Conservation (phyloP, 1,284 basidiomycete genomes). For the Boletus mariae region DNA sequence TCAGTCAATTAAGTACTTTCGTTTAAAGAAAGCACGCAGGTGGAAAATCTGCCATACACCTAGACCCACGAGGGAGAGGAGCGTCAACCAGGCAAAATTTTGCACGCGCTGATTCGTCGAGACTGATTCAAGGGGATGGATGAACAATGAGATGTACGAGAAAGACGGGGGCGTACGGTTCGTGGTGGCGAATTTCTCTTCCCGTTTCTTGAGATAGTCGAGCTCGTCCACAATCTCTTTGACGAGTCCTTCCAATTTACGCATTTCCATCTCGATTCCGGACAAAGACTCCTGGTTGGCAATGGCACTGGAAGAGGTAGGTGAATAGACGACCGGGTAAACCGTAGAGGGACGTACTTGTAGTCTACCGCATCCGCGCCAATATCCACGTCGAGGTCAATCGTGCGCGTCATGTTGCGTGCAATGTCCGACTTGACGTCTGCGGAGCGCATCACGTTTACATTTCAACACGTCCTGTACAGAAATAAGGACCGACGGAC, state of each 20-base stretch:
- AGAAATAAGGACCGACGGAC: slow-evolving; percentile 45
- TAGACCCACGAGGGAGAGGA: slow-evolving; percentile 75
- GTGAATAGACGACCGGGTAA: background rate
- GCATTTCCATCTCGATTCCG: slow-evolving; percentile 95
- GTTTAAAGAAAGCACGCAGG: slow-evolving; percentile 91
- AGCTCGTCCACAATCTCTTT: slow-evolving; percentile 95
- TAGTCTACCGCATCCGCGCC: slow-evolving; percentile 98
- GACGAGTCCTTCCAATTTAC: slow-evolving; percentile 91
- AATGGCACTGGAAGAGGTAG: slow-evolving; percentile 67
- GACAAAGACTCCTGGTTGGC: slow-evolving; percentile 98
- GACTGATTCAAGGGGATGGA: slow-evolving; percentile 45
- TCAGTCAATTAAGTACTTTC: slow-evolving; percentile 95
- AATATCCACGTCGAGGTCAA: slow-evolving; percentile 97
- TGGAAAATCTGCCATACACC: slow-evolving; percentile 96
- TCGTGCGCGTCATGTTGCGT: slow-evolving; percentile 52
- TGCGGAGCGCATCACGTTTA: background rate
- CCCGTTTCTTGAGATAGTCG: slow-evolving; percentile 86
- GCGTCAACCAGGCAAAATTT: slow-evolving; percentile 88
- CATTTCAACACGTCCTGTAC: background rate
- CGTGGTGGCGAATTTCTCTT: slow-evolving; percentile 87
- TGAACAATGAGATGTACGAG: slow-evolving; percentile 4
- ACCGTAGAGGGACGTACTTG: slow-evolving; percentile 59
- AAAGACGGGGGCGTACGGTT: slow-evolving; percentile 63
- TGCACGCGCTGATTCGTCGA: slow-evolving; percentile 92
- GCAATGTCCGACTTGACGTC: slow-evolving; percentile 19